Conservation (phyloP, 2,329 filamentous ascomycete genomes). For the Claviceps cyperi region DNA sequence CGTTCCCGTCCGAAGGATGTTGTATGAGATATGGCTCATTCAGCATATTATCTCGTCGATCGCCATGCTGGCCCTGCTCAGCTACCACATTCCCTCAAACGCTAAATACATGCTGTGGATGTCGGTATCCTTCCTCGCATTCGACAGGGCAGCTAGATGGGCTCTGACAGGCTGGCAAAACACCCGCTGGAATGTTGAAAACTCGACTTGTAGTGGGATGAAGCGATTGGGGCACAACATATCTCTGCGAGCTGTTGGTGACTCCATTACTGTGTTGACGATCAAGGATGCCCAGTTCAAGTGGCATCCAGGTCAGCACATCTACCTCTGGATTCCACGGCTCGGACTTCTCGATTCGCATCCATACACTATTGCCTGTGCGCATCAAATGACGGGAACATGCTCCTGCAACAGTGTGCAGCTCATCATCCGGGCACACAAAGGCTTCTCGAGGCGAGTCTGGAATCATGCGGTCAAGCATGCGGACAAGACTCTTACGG, state of each 20-base stretch:
- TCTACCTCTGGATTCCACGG: slow-evolving; percentile 45
- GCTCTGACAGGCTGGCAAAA: slow-evolving; percentile 38
- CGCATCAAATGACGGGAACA: slow-evolving; percentile 32
- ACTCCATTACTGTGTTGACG: slow-evolving; percentile 40
- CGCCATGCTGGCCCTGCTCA: slow-evolving; percentile 47
- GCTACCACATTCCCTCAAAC: slow-evolving; percentile 45
- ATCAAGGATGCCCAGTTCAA: slow-evolving; percentile 44
- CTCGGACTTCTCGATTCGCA: slow-evolving; percentile 41
- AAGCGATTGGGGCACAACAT: slow-evolving; percentile 38
- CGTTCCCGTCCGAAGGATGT: slow-evolving; percentile 47
- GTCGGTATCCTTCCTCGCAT: slow-evolving; percentile 44
- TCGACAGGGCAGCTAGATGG: slow-evolving; percentile 44
- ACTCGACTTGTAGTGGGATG: slow-evolving; percentile 30
- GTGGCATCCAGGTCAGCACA: slow-evolving; percentile 45
- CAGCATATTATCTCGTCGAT: slow-evolving; percentile 51
- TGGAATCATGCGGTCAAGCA: slow-evolving; percentile 30
- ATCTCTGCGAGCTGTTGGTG: slow-evolving; percentile 31
- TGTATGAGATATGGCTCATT: slow-evolving; percentile 54
- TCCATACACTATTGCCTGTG: slow-evolving; percentile 47
- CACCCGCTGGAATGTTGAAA: slow-evolving; percentile 25
- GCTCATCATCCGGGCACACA: slow-evolving; percentile 40
- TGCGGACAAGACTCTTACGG: slow-evolving; percentile 16
- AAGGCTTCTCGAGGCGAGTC: slow-evolving; percentile 41
- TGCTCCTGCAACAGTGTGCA: slow-evolving; percentile 46
- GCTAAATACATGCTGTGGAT: slow-evolving; percentile 53